Conservation (phyloP, 805 yeast genomes). For the Schizosaccharomyces lindneri region DNA sequence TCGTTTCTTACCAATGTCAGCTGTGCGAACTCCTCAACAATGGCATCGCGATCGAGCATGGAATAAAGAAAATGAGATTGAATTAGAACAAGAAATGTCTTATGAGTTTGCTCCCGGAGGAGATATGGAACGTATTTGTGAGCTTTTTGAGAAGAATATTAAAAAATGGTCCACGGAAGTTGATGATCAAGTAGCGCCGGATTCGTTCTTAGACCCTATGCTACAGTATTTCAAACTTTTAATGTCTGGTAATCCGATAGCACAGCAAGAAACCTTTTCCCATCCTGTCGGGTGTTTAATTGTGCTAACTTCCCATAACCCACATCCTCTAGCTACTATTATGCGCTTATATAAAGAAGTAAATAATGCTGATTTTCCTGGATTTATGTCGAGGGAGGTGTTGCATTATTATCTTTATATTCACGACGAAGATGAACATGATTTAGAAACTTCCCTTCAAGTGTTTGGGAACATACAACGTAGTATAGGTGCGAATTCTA, state of each 20-base stretch:
- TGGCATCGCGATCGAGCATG: constrained; percentile 1
- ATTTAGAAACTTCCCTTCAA: constrained; percentile 19
- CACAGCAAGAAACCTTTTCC: constrained; percentile 63
- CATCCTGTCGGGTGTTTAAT: constrained; percentile 65
- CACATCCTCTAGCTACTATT: constrained; percentile 31
- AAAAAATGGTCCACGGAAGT: neutral
- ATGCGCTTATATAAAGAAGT: constrained; percentile 25
- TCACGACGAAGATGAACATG: constrained; percentile 23
- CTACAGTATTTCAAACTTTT: constrained; percentile 30
- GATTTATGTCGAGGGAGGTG: constrained; percentile 42
- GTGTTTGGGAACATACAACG: constrained; percentile 20
- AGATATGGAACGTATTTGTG: constrained; percentile 5
- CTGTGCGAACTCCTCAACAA: constrained; percentile 1
- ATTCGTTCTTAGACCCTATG: constrained; percentile 18
- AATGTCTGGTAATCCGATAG: constrained; percentile 31
- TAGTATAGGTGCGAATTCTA: constrained; percentile 15
- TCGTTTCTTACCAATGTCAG: neutral
- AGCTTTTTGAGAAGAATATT: constrained; percentile 3
- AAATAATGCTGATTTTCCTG: constrained; percentile 22
- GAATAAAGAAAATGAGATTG: constrained; percentile 3
- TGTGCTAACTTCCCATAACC: constrained; percentile 34
- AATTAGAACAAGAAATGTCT: constrained; percentile 4
- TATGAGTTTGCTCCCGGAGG: neutral
- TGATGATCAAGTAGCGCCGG: constrained; percentile 8
- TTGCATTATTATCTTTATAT: constrained; percentile 26